Evolutionary conservation across 345 rosid species (phyloP).

Genomic region (Durio zibethinus): DNA sequence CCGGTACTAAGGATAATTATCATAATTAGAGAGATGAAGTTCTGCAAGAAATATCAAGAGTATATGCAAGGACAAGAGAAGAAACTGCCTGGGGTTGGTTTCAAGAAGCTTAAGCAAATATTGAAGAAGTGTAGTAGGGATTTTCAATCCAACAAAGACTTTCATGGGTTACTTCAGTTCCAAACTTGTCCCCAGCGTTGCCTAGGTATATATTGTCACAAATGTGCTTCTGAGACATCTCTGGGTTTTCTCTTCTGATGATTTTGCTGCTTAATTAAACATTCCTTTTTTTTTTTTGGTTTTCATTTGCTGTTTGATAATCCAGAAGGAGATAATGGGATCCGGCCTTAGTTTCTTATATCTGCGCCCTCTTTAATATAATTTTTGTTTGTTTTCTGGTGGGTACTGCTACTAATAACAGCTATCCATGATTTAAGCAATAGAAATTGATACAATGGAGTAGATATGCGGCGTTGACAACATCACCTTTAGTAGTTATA

Average conservation of each 20-base stretch:
- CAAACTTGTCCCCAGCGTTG: slow-evolving; percentile 58
- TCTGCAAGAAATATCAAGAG: slow-evolving; percentile 81
- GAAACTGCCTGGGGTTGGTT: slow-evolving; percentile 70
- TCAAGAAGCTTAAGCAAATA: slow-evolving; percentile 83
- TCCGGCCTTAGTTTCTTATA: not conserved
- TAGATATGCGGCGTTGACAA: not conserved
- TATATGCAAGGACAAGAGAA: slow-evolving; percentile 69
- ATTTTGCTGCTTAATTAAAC: not conserved
- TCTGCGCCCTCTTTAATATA: not conserved
- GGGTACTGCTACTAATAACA: not conserved
- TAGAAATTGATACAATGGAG: not conserved
- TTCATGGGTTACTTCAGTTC: slow-evolving; percentile 14
- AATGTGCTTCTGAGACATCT: not conserved
- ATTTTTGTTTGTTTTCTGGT: not conserved
- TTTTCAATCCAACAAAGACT: slow-evolving; percentile 24
- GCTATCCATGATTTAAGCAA: not conserved
- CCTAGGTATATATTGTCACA: slow-evolving; percentile 34
- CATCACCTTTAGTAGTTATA: not conserved
- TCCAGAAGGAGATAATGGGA: not conserved
- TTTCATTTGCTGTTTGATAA: not conserved
- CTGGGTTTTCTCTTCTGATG: too few relatives aligned
- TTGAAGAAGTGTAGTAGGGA: slow-evolving; percentile 61
- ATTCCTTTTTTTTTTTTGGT: not conserved
- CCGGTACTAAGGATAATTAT: not conserved
- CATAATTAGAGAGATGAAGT: slow-evolving; percentile 50